Percentiles rank a stretch among this genome's conserved stretches.
Conservation (phyloP, 73 alveolate genomes). For the Paramecium tetraurelia region DNA sequence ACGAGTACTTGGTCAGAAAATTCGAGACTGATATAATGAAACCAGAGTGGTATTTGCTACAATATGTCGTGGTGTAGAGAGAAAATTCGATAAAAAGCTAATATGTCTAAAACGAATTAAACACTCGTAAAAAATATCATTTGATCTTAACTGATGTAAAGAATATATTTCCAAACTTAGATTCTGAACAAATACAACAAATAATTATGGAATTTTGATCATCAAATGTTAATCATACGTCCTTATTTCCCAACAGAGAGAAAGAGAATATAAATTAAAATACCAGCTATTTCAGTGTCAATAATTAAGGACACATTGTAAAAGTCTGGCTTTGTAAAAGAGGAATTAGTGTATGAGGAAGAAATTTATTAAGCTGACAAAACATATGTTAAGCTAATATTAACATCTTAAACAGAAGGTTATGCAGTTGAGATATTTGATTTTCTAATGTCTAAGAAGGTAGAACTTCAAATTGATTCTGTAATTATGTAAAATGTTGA, state of each 20-base stretch:
- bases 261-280: constrained; percentile 8
- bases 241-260: constrained; percentile 36
- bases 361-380: constrained; percentile 13
- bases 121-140: constrained; percentile 29
- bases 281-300: neutral
- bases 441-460: neutral
- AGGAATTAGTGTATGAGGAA: neutral
- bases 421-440: neutral
- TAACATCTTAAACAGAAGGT: neutral
- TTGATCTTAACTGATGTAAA: constrained; percentile 5
- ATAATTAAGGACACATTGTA: neutral
- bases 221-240: neutral
- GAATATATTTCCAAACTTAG: neutral
- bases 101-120: constrained; percentile 37
- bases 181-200: neutral
- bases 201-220: constrained; percentile 13
- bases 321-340: neutral
- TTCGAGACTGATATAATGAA: constrained; percentile 8
- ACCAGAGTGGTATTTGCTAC: neutral
- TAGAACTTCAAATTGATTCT: neutral
- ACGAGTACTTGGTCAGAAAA: constrained; percentile 23
- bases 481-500: constrained; percentile 18
- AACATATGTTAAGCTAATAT: neutral
- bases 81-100: constrained; percentile 42
- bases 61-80: constrained; percentile 34